Conservation (phyloP, 805 yeast species). For the Saccharomycopsis fermentans region DNA sequence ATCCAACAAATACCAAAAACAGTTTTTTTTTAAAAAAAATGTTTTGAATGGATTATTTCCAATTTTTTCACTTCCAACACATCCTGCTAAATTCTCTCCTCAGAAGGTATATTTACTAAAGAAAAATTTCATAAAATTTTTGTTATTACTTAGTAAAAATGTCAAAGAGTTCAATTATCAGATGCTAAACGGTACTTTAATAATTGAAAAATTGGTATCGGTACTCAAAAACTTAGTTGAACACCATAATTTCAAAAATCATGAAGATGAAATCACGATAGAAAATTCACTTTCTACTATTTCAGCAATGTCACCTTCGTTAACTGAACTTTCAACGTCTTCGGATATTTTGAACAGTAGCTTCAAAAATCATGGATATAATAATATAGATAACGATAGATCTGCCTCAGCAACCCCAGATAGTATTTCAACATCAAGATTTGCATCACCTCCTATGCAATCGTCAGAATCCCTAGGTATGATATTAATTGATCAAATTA, state of each 20-base stretch:
- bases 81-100: background rate
- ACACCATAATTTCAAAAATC: background rate
- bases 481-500: conserved; percentile 1
- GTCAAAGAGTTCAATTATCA: conserved; percentile 12
- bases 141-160: conserved; percentile 12
- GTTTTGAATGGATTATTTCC: conserved; percentile 10
- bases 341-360: background rate
- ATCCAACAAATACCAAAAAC: conserved; percentile 11
- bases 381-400: background rate
- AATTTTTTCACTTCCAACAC: conserved; percentile 1
- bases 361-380: background rate
- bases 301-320: background rate
- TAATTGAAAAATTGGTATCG: background rate
- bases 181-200: conserved; percentile 2
- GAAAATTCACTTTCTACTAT: background rate
- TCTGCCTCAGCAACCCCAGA: background rate
- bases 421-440: background rate
- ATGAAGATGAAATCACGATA: background rate
- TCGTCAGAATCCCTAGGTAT: background rate
- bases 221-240: background rate
- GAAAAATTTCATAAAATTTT: conserved; percentile 15
- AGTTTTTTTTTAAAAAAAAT: conserved; percentile 7
- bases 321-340: background rate
- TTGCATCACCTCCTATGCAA: background rate
- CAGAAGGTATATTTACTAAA: conserved; percentile 2